Evolutionary conservation across 73 alveolate species (phyloP).

Genomic region (Uronychia binucleata): DNA sequence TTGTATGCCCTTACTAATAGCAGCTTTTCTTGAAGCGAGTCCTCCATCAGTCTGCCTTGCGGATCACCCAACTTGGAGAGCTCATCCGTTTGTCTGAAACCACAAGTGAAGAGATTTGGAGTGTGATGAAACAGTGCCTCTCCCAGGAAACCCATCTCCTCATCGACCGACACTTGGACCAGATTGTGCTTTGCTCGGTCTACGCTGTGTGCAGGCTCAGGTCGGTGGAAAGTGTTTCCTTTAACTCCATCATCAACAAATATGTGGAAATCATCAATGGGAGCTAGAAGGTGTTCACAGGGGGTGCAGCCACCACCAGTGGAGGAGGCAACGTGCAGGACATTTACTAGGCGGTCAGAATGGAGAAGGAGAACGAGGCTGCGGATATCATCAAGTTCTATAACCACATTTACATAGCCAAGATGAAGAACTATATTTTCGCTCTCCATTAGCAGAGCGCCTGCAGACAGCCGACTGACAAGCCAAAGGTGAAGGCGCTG

Average conservation of each 20-base stretch:
- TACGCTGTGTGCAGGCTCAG: slow-evolving; percentile 68
- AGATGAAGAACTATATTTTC: slow-evolving; percentile 58
- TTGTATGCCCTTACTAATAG: not conserved
- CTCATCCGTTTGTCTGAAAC: slow-evolving; percentile 35
- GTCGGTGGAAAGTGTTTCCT: slow-evolving; percentile 11
- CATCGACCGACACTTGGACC: slow-evolving; percentile 63
- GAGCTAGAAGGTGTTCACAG: not conserved
- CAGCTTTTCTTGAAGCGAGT: slow-evolving; percentile 70
- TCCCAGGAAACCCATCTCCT: slow-evolving; percentile 50
- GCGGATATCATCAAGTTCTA: slow-evolving; percentile 60
- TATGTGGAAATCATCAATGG: slow-evolving; percentile 27
- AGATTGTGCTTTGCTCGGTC: slow-evolving; percentile 65
- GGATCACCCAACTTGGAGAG: slow-evolving; percentile 46
- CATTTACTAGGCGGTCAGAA: slow-evolving; percentile 22
- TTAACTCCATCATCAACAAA: slow-evolving; percentile 46
- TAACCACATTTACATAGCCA: slow-evolving; percentile 48
- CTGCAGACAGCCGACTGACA: slow-evolving; percentile 25
- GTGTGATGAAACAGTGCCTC: slow-evolving; percentile 55
- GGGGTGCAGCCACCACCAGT: slow-evolving; percentile 26
- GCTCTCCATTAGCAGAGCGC: slow-evolving; percentile 24
- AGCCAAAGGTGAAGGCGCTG: slow-evolving; percentile 54
- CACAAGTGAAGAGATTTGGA: slow-evolving; percentile 58
- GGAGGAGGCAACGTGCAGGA: slow-evolving; percentile 43
- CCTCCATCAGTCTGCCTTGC: slow-evolving; percentile 53
- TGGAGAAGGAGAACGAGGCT: not conserved